These are phyloP conservation scores for Quillaja saponaria DNA, from an alignment of 306 rosid genomes.

Conservation along the genomic window DNA sequence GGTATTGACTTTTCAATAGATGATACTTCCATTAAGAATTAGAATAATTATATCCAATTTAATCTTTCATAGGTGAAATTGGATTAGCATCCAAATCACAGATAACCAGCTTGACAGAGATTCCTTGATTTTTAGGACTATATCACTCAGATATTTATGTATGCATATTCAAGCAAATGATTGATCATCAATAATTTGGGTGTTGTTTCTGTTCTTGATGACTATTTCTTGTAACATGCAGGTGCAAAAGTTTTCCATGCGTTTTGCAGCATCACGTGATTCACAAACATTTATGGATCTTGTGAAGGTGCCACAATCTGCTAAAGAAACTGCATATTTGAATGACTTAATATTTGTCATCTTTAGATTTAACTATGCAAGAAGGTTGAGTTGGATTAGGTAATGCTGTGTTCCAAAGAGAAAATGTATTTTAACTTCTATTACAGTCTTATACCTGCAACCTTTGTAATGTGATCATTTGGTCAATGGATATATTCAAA, in stretches of 20 bases:
- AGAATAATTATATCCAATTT: constrained; percentile 1
- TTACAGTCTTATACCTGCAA: not conserved
- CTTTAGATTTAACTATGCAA: not conserved
- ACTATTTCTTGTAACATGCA: constrained; percentile 1
- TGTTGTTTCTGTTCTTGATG: not conserved
- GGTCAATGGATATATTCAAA: not conserved
- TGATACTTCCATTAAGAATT: not conserved
- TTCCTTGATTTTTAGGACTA: constrained; percentile 2
- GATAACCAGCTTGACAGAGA: constrained; percentile 4
- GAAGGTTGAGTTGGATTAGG: not conserved
- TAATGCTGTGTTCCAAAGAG: not conserved
- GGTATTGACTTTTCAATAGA: constrained; percentile 6
- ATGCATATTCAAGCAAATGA: not conserved
- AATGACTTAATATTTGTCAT: too few species aligned
- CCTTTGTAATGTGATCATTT: not conserved
- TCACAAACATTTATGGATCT: constrained; percentile 13
- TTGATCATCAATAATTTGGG: not conserved
- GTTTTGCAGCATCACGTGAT: constrained; percentile 5
- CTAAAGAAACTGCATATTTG: too few species aligned
- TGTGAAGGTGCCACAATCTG: not conserved
- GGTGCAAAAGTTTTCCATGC: constrained; percentile 20
- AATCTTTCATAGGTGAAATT: not conserved
- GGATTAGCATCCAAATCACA: not conserved
- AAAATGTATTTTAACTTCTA: not conserved
- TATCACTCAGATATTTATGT: constrained; percentile 7